phyloP scores from a whole-genome alignment of 208 protist genomes.

The Acanthamoeba healyi region DNA sequence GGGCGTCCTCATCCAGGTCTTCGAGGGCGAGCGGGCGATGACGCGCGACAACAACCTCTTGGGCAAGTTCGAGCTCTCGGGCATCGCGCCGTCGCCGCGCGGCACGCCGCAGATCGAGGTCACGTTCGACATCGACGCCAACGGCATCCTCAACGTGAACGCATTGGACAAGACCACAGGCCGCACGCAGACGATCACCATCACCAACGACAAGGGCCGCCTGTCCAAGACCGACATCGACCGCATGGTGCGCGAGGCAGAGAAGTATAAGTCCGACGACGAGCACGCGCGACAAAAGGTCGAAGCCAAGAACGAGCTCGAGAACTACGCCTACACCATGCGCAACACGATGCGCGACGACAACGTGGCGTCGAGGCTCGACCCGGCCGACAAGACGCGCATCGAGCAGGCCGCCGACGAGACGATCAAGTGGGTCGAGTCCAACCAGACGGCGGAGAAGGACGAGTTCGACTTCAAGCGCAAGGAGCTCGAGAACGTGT shows the following conservation, averaged over 20 bases:
- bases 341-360: conserved; percentile 95
- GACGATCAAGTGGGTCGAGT: conserved; percentile 90
- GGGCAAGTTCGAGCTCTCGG: conserved; percentile 95
- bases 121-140: conserved; percentile 98
- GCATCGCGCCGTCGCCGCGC: conserved; percentile 95
- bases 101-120: conserved; percentile 98
- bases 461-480: conserved; percentile 88
- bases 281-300: conserved; percentile 88
- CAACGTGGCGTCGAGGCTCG: conserved; percentile 90
- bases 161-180: conserved; percentile 97
- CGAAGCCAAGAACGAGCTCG: conserved; percentile 92
- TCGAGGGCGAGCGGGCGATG: conserved; percentile 96
- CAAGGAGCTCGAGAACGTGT: conserved; percentile 90
- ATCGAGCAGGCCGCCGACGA: conserved; percentile 91
- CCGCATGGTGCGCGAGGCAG: conserved; percentile 95
- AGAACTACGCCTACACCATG: conserved; percentile 96
- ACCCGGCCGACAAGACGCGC: conserved; percentile 87
- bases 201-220: conserved; percentile 97
- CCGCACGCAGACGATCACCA: conserved; percentile 97
- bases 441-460: conserved; percentile 89
- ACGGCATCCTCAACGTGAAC: conserved; percentile 97
- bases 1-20: conserved; percentile 94
- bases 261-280: conserved; percentile 94
- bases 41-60: conserved; percentile 96
- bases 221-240: conserved; percentile 96